These are phyloP conservation scores for Cladophialophora immunda DNA, from an alignment of 2,329 filamentous ascomycete species.

Conservation along the genomic window DNA sequence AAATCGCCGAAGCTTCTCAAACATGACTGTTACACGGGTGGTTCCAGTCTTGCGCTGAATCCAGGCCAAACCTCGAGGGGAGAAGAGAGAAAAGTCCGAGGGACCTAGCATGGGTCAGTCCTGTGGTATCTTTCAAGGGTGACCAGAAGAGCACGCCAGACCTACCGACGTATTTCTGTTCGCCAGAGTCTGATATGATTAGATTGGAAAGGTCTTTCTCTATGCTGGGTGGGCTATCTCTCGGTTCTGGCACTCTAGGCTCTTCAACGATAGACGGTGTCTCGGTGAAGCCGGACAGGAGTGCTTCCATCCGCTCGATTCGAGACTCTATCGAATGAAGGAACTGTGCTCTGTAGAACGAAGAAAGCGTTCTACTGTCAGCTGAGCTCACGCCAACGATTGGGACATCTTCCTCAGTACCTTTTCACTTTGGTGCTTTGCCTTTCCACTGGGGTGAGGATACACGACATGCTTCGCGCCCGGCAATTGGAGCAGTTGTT, in stretches of 20 bases:
- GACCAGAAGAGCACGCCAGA: neutral
- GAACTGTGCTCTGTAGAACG: constrained; percentile 23
- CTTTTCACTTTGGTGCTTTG: constrained; percentile 23
- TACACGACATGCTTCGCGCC: constrained; percentile 17
- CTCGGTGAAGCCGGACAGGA: constrained; percentile 9
- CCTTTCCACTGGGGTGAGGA: constrained; percentile 18
- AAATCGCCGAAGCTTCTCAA: constrained; percentile 1
- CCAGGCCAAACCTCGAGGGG: constrained; percentile 27
- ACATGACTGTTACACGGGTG: constrained; percentile 2
- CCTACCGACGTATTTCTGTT: constrained; percentile 29
- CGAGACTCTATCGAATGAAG: constrained; percentile 30
- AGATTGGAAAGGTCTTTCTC: constrained; percentile 27
- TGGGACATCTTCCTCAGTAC: constrained; percentile 6
- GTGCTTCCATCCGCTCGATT: constrained; percentile 30
- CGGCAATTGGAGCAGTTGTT: constrained; percentile 26
- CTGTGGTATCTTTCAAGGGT: neutral
- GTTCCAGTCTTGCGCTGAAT: constrained; percentile 24
- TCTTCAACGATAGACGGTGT: neutral
- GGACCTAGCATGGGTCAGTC: constrained; percentile 15
- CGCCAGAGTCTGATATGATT: constrained; percentile 22
- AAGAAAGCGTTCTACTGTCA: neutral
- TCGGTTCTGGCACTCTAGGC: neutral
- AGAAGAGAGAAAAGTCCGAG: constrained; percentile 23
- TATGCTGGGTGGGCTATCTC: neutral
- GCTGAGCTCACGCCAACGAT: neutral